phyloP scores from a whole-genome alignment of 106 monocot genomes.

The Dendrobium nobile region DNA sequence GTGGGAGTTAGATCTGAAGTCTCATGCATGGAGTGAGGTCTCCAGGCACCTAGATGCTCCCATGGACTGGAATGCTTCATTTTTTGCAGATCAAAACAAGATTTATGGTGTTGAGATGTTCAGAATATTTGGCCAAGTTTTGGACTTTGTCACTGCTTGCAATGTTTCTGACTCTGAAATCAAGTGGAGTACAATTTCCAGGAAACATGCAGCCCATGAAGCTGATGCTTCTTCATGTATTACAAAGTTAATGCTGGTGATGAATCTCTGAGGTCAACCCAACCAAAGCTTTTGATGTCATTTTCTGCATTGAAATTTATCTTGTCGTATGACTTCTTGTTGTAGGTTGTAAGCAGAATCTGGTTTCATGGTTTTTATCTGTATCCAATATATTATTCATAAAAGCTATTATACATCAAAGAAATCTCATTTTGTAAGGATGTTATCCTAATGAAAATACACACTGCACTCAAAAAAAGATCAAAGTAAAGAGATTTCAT shows the following conservation, averaged over 20 bases:
- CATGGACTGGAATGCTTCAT: conserved; percentile 62
- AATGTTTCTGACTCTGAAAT: conserved; percentile 32
- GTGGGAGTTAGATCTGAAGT: conserved; percentile 49
- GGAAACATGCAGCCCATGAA: conserved; percentile 41
- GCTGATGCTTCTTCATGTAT: conserved; percentile 37
- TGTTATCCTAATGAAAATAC: not conserved
- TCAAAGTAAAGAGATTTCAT: too few species aligned
- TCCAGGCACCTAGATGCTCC: conserved; percentile 90
- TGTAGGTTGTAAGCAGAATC: not conserved
- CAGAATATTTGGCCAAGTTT: conserved; percentile 69
- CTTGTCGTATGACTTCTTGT: not conserved
- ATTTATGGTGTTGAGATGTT: conserved; percentile 88
- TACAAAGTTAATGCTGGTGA: conserved; percentile 41
- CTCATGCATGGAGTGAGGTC: conserved; percentile 43
- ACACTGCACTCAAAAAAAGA: too few species aligned
- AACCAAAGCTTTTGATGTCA: not conserved
- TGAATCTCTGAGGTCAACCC: conserved; percentile 29
- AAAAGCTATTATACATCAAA: too few species aligned
- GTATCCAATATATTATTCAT: too few species aligned
- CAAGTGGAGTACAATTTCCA: conserved; percentile 53
- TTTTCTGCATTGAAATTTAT: not conserved
- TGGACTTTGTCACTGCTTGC: conserved; percentile 70
- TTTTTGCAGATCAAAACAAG: conserved; percentile 35
- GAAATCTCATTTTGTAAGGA: not conserved
- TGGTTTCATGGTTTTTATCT: too few species aligned